Evolutionary conservation across 2,329 filamentous ascomycete species (phyloP).

Genomic region (Phyllosticta capitalensis): DNA sequence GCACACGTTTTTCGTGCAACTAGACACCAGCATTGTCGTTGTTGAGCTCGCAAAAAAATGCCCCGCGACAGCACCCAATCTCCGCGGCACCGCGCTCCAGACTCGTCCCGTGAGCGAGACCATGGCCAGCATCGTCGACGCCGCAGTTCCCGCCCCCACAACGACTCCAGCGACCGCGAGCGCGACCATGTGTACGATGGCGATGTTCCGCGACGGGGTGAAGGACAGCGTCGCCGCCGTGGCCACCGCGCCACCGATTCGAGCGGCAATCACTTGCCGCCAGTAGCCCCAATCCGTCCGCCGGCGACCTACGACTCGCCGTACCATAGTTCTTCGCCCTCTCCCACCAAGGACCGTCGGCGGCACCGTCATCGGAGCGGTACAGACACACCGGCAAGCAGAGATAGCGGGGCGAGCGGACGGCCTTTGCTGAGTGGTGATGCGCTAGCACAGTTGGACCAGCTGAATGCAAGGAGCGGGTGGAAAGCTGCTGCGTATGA

Average conservation of each 20-base stretch:
- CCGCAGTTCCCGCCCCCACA: neutral
- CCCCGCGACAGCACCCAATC: neutral
- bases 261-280: conserved; percentile 26
- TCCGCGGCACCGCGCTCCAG: neutral
- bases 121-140: conserved; percentile 12
- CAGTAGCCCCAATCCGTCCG: conserved; percentile 4
- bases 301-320: conserved; percentile 9
- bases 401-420: conserved; percentile 21
- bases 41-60: neutral
- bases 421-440: conserved; percentile 39
- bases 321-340: conserved; percentile 3
- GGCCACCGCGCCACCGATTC: conserved; percentile 32
- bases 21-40: neutral
- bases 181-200: conserved; percentile 8
- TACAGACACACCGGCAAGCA: conserved; percentile 7
- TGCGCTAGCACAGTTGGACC: conserved; percentile 57
- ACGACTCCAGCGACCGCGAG: conserved; percentile 16
- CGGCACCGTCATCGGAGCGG: neutral
- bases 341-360: neutral
- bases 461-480: conserved; percentile 48
- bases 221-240: conserved; percentile 17
- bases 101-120: neutral
- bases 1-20: neutral
- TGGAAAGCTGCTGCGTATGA: conserved; percentile 35
- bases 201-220: neutral